Evolutionary conservation across 1,284 basidiomycete species (phyloP), one percentile per base, ranked within the genome.

Genomic region (Boletellus dicymbophilus): DNA sequence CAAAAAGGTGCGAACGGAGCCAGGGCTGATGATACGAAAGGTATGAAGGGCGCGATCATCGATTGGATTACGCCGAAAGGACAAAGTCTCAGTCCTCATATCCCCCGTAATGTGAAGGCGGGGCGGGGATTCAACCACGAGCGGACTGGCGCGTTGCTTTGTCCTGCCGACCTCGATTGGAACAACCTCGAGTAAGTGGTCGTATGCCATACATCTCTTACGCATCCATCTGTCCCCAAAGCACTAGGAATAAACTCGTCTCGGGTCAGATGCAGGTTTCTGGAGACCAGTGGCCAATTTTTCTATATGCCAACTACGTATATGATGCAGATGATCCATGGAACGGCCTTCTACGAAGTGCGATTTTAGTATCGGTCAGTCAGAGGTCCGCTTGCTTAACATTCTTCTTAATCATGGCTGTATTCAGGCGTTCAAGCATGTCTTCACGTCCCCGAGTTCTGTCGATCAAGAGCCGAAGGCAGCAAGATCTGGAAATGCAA

Each of bases 21-120:
- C 8, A 37, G 56, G 22, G 50, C 37, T 1, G 54, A 57, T 23
- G 37, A 58, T 16, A 53, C 49, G 3, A 59, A 59, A 21, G 28
- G 42, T 5, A 43, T 43, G 23, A 43, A 43, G 22, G 10, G 30
- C 12, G 22, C 13, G 0, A 7, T 43, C 22, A 37, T 44, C 7
- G 18, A 44, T n/a, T 44, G 43, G 34, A 44, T 37, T 13, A 37
- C 34, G 7, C 34, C 43, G 3, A 44, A 28, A 21, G 43, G 43
- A 1, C 34, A 44, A 6, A 20, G 34, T 1, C 34, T 36, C 0
- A 37, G 6, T 16, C 34, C 43, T 11, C 26, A 44, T 22, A 44
- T 44, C 4, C 23, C 31, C 3, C 6, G 33, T 1, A 44, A 36
- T 37, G 30, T 44, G 1, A 44, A 44, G 16, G 18, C n/a, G 6